Conservation (phyloP, 495 filamentous ascomycete species). For the Xylona heveae region DNA sequence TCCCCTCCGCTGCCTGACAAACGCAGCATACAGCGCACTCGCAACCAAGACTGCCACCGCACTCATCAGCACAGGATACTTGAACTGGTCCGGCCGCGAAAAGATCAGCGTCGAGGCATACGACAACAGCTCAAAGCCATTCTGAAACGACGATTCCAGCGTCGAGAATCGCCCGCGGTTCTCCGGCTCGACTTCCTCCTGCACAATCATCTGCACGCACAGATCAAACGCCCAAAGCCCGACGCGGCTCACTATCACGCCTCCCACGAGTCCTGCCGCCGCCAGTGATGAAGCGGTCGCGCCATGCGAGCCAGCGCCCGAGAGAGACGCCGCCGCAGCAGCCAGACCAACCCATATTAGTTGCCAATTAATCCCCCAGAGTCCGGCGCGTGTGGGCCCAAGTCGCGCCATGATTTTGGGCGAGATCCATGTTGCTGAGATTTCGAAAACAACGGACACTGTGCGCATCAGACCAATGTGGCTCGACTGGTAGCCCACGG, state of each 20-base stretch:
- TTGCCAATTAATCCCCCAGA: slow-evolving; percentile 48
- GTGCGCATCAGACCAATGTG: slow-evolving; percentile 20
- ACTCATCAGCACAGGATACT: slow-evolving; percentile 36
- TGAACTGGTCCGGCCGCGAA: slow-evolving; percentile 31
- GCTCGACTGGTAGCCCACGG: slow-evolving; percentile 13
- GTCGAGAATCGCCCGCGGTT: slow-evolving; percentile 37
- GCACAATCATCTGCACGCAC: slow-evolving; percentile 38
- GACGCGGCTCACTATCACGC: slow-evolving; percentile 33
- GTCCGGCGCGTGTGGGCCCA: slow-evolving; percentile 31
- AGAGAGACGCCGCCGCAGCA: slow-evolving; percentile 21
- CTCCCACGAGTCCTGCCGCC: slow-evolving; percentile 24
- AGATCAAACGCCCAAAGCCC: slow-evolving; percentile 53
- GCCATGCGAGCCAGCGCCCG: slow-evolving; percentile 7
- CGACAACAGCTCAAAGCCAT: slow-evolving; percentile 40
- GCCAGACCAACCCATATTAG: slow-evolving; percentile 26
- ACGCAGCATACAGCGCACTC: slow-evolving; percentile 28
- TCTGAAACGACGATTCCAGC: slow-evolving; percentile 38
- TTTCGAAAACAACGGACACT: slow-evolving; percentile 18
- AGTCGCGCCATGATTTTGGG: slow-evolving; percentile 29
- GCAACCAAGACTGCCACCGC: slow-evolving; percentile 26
- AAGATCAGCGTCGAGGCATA: slow-evolving; percentile 40
- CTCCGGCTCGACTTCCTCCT: slow-evolving; percentile 31
- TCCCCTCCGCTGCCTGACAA: slow-evolving; percentile 33
- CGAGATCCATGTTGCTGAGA: slow-evolving; percentile 27
- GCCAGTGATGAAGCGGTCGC: slow-evolving; percentile 11